Percentiles rank a stretch among this genome's conserved stretches.
phyloP scores from a whole-genome alignment of 129 eudicot genomes.

The Artemisia tridentata region DNA sequence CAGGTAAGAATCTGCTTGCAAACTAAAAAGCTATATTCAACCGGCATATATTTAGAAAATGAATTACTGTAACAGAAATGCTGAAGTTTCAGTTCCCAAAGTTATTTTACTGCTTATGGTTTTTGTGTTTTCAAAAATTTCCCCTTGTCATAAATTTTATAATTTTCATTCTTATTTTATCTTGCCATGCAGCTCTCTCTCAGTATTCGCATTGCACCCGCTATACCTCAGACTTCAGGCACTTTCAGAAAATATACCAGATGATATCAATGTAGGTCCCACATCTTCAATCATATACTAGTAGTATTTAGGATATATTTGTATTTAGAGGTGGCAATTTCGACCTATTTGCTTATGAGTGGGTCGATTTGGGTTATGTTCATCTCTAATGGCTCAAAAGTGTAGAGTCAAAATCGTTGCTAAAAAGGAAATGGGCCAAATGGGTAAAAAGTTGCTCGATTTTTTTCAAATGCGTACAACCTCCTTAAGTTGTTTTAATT shows the following conservation, averaged over 20 bases:
- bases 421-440: too few relatives aligned
- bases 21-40: neutral
- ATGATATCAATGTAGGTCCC: conserved; percentile 60
- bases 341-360: too few relatives aligned
- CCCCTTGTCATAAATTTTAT: neutral
- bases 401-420: too few relatives aligned
- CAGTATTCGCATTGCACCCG: conserved; percentile 97
- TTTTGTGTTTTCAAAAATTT: neutral
- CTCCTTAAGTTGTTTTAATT: too few relatives aligned
- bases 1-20: conserved; percentile 44
- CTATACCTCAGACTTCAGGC: conserved; percentile 85
- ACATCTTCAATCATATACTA: neutral
- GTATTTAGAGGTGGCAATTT: neutral
- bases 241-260: conserved; percentile 72
- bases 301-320: neutral
- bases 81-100: neutral
- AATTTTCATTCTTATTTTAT: neutral
- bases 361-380: too few relatives aligned
- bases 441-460: too few relatives aligned
- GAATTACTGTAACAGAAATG: neutral
- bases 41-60: neutral
- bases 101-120: neutral
- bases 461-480: too few relatives aligned
- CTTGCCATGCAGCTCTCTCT: conserved; percentile 77
- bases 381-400: too few relatives aligned